These are phyloP conservation scores for Yamadazyma jaroonii DNA, from an alignment of 1,139 yeast genomes.

Conservation along the genomic window DNA sequence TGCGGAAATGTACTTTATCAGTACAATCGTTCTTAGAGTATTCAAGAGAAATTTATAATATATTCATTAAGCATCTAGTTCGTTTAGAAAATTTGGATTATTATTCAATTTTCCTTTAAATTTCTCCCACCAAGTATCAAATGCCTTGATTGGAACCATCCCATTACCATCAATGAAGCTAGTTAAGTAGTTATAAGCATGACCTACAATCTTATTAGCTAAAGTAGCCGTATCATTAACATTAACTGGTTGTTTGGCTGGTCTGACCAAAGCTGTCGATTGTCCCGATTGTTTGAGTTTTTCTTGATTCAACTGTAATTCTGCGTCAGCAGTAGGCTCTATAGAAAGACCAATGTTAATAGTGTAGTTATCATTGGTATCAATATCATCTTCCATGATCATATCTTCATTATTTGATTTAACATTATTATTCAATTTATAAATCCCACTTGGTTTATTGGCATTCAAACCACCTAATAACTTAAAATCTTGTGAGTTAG, in stretches of 20 bases:
- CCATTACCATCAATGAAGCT: slow-evolving; percentile 79
- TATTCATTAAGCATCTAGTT: slow-evolving; percentile 14
- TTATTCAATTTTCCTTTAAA: slow-evolving; percentile 70
- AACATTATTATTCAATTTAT: slow-evolving; percentile 57
- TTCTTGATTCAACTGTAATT: slow-evolving; percentile 27
- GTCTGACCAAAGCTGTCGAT: slow-evolving; percentile 22
- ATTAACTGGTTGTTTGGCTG: slow-evolving; percentile 14
- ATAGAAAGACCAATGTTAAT: slow-evolving; percentile 84
- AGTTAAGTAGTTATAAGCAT: slow-evolving; percentile 86
- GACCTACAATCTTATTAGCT: slow-evolving; percentile 85
- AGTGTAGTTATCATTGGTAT: slow-evolving; percentile 23
- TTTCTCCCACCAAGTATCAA: slow-evolving; percentile 96
- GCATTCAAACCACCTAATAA: slow-evolving; percentile 75
- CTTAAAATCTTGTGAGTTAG: slow-evolving; percentile 64
- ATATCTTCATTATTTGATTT: slow-evolving; percentile 20
- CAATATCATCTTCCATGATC: slow-evolving; percentile 32
- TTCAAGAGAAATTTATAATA: too few species aligned
- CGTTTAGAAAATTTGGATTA: slow-evolving; percentile 79
- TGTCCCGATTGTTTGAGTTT: slow-evolving; percentile 22
- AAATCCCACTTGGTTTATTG: slow-evolving; percentile 86
- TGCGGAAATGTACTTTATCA: too few species aligned
- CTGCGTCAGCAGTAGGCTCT: slow-evolving; percentile 69
- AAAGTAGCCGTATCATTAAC: slow-evolving; percentile 41
- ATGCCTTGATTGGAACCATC: slow-evolving; percentile 81
- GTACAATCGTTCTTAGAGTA: not conserved